These are phyloP conservation scores for Bothriochloa decipiens DNA, from an alignment of 176 grass and related monocot genomes.

Conservation along the genomic window DNA sequence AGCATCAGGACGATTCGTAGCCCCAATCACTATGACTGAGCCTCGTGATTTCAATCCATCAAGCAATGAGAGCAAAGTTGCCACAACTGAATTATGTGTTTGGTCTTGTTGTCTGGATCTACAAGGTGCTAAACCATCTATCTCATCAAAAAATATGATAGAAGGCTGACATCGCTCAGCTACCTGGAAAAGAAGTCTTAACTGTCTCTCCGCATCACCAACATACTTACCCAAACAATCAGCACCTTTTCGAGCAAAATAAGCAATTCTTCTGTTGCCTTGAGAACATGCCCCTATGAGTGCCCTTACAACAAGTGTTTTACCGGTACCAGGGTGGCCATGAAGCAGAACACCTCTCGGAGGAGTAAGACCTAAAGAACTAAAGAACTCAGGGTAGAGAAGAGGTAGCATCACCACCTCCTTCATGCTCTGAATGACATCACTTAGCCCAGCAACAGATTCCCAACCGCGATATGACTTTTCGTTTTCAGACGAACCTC, in stretches of 20 bases:
- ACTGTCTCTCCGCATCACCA: slow-evolving; percentile 92
- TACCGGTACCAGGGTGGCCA: slow-evolving; percentile 96
- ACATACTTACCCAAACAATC: slow-evolving; percentile 99
- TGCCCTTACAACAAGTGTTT: slow-evolving; percentile 90
- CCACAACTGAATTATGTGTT: slow-evolving; percentile 98
- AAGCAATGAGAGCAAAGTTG: slow-evolving; percentile 92
- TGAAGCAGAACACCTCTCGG: slow-evolving; percentile 95
- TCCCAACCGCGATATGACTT: slow-evolving; percentile 80
- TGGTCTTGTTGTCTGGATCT: slow-evolving; percentile 90
- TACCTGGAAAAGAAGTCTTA: slow-evolving; percentile 96
- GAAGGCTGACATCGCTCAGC: slow-evolving; percentile 97
- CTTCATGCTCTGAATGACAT: slow-evolving; percentile 93
- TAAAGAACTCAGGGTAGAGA: slow-evolving; percentile 86
- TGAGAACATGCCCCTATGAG: slow-evolving; percentile 95
- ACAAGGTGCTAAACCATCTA: slow-evolving; percentile 91
- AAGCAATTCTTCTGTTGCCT: slow-evolving; percentile 88
- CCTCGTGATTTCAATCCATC: slow-evolving; percentile 97
- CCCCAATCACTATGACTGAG: slow-evolving; percentile 96
- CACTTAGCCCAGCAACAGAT: slow-evolving; percentile 92
- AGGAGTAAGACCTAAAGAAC: slow-evolving; percentile 77
- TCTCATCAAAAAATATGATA: slow-evolving; percentile 99
- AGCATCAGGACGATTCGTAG: slow-evolving; percentile 94
- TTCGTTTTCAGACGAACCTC: slow-evolving; percentile 74
- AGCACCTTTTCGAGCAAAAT: slow-evolving; percentile 98
- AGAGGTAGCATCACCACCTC: slow-evolving; percentile 96